phyloP scores from a whole-genome alignment of 129 eudicot genomes.

The Arctium lappa region DNA sequence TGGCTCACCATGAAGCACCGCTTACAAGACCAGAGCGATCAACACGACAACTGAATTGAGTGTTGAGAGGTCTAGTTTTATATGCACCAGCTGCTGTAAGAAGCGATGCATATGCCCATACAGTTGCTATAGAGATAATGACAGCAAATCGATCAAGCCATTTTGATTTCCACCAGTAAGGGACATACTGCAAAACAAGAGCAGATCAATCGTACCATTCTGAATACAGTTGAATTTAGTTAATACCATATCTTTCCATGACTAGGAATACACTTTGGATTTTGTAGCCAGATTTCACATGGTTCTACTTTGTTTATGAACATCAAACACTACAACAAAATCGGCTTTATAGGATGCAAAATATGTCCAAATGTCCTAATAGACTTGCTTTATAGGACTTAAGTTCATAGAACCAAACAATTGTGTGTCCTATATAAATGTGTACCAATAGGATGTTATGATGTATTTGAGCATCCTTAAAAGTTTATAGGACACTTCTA shows the following conservation, averaged over 20 bases:
- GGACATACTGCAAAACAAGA: slow-evolving; percentile 53
- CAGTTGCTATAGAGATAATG: slow-evolving; percentile 53
- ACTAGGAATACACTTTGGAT: too few relatives aligned
- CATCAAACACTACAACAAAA: not conserved
- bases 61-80: slow-evolving; percentile 50
- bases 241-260: not conserved
- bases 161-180: slow-evolving; percentile 44
- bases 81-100: slow-evolving; percentile 92
- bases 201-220: not conserved
- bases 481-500: not conserved
- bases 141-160: slow-evolving; percentile 71
- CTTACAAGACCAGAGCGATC: slow-evolving; percentile 87
- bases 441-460: not conserved
- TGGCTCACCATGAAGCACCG: slow-evolving; percentile 70
- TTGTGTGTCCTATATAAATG: not conserved
- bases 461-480: not conserved
- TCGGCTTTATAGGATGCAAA: not conserved
- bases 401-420: not conserved
- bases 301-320: not conserved
- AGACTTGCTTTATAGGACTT: not conserved
- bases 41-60: slow-evolving; percentile 92
- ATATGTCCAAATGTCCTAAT: too few relatives aligned
- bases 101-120: slow-evolving; percentile 89
- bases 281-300: not conserved
- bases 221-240: not conserved